A percentile compares a stretch with the other conserved stretches of the same genome.
Conservation (phyloP, 345 rosid genomes). For the Draba incana region DNA sequence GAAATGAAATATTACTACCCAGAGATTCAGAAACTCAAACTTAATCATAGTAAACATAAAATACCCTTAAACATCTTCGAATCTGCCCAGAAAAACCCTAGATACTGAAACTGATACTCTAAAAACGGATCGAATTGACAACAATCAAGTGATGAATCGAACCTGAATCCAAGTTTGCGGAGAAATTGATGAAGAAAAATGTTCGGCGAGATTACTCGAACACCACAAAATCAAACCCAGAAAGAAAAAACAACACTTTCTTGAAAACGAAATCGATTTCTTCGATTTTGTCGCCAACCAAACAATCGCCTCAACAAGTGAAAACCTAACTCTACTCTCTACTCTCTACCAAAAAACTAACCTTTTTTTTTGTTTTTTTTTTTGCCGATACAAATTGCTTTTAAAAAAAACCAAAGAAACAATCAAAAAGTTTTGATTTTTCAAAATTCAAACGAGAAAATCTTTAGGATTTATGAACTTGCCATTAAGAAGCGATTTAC, state of each 20-base stretch:
- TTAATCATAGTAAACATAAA: constrained; percentile 35
- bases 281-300: constrained; percentile 41
- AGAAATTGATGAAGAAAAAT: constrained; percentile 26
- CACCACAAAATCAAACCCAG: background rate
- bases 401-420: constrained; percentile 30
- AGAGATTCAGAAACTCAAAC: constrained; percentile 9
- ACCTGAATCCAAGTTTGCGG: constrained; percentile 27
- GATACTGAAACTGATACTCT: background rate
- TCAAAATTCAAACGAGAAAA: constrained; percentile 29
- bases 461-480: constrained; percentile 46
- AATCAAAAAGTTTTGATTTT: background rate
- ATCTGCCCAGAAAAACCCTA: constrained; percentile 36
- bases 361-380: background rate
- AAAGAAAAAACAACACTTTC: background rate
- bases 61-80: constrained; percentile 37
- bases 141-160: constrained; percentile 15
- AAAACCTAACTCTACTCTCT: constrained; percentile 5
- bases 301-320: constrained; percentile 28
- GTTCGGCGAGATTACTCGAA: constrained; percentile 38
- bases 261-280: constrained; percentile 18
- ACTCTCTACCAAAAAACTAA: background rate
- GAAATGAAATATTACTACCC: constrained; percentile 1
- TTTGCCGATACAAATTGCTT: background rate
- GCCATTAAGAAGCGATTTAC: constrained; percentile 43
- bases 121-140: background rate